phyloP scores from a whole-genome alignment of 441 rosid species.

The Pelargonium myrrhifolium region DNA sequence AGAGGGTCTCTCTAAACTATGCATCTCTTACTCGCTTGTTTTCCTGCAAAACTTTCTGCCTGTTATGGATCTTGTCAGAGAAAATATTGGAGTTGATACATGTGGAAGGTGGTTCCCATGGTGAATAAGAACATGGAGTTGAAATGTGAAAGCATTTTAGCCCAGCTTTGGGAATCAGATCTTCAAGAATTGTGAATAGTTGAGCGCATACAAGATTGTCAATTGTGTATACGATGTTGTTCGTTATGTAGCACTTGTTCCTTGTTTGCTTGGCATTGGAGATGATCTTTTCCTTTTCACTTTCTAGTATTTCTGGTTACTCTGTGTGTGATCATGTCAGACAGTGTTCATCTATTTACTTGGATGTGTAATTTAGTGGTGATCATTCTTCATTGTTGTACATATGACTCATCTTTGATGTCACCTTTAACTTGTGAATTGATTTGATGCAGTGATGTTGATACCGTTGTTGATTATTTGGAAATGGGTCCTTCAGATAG shows the following conservation, averaged over 20 bases:
- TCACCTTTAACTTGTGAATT: neutral
- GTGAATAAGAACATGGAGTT: neutral
- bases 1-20: neutral
- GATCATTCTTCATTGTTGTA: neutral
- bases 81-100: neutral
- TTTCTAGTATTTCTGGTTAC: neutral
- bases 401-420: neutral
- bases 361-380: neutral
- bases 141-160: constrained; percentile 1
- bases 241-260: constrained; percentile 1
- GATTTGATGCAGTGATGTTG: constrained; percentile 22
- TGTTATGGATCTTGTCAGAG: neutral
- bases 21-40: neutral
- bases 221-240: neutral
- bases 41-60: neutral
- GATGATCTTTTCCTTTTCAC: neutral
- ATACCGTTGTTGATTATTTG: constrained; percentile 23
- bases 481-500: constrained; percentile 21
- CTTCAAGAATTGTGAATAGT: neutral
- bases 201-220: neutral
- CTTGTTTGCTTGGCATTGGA: neutral
- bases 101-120: constrained; percentile 3
- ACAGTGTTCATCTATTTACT: neutral
- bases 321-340: neutral
- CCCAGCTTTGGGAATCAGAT: neutral